Evolutionary conservation across 768 basidiomycete species (phyloP).

Genomic region (Tricholoma sp.): DNA sequence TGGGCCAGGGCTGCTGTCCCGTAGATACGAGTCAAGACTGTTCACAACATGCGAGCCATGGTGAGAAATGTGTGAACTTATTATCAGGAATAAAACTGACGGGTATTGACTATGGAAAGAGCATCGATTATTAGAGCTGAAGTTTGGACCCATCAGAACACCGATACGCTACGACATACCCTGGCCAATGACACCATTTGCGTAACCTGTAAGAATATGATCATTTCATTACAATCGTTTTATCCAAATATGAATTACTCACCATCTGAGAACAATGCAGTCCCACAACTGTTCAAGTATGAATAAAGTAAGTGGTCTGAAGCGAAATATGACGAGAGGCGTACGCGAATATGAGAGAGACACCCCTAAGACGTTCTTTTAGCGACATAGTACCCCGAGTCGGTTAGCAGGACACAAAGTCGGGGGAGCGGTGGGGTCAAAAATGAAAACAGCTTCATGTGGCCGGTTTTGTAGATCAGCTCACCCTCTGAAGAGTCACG

Average conservation of each 20-base stretch:
- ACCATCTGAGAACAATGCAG: conserved; percentile 87
- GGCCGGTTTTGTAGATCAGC: conserved; percentile 3
- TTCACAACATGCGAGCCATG: conserved; percentile 1
- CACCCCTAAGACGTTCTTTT: conserved; percentile 37
- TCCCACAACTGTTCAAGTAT: conserved; percentile 60
- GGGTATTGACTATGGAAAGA: conserved; percentile 51
- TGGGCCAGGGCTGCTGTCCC: conserved; percentile 43
- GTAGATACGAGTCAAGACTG: conserved; percentile 72
- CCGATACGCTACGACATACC: conserved; percentile 40
- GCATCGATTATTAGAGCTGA: not conserved
- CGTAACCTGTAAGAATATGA: conserved; percentile 52
- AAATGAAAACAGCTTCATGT: not conserved
- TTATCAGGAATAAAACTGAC: conserved; percentile 32
- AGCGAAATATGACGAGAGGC: conserved; percentile 20
- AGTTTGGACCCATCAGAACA: not conserved
- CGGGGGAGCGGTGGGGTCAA: conserved; percentile 1
- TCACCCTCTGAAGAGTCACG: no score
- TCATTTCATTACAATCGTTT: not conserved
- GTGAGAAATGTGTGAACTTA: not conserved
- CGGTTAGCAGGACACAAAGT: not conserved
- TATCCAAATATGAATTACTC: conserved; percentile 4
- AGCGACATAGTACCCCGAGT: conserved; percentile 14
- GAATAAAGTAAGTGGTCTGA: not conserved
- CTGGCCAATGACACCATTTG: conserved; percentile 72
- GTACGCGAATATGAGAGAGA: conserved; percentile 84